Conservation (phyloP, 228 moss, liverwort and hornwort species). For the Sphagnum magellanicum region DNA sequence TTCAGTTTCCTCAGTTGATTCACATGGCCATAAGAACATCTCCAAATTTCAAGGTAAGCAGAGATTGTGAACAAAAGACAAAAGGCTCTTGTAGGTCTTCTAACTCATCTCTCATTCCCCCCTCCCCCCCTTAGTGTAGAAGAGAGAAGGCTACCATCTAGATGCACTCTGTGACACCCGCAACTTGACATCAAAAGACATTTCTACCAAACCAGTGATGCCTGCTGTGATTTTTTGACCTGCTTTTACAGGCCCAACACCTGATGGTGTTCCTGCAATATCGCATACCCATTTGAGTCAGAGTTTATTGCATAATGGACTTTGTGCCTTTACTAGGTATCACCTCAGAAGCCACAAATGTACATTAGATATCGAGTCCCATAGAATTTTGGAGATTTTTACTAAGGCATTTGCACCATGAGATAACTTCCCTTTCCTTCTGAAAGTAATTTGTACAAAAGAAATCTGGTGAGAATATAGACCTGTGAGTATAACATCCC, state of each 20-base stretch:
- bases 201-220: conserved; percentile 70
- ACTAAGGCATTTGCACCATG: too few species aligned
- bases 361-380: background rate
- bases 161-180: conserved; percentile 9
- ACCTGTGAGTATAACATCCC: conserved; percentile 83
- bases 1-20: too few species aligned
- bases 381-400: background rate
- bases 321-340: background rate
- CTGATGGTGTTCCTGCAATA: conserved; percentile 74
- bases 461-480: background rate
- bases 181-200: conserved; percentile 65
- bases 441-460: too few species aligned
- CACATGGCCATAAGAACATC: too few species aligned
- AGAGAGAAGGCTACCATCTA: too few species aligned
- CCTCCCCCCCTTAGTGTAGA: too few species aligned
- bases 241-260: conserved; percentile 72
- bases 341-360: background rate
- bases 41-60: too few species aligned
- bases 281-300: background rate
- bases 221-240: conserved; percentile 73
- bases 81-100: too few species aligned
- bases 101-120: too few species aligned
- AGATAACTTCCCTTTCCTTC: too few species aligned
- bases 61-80: too few species aligned
- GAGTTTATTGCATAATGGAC: background rate